Evolutionary conservation across 257 asterid species (phyloP), one percentile per base, ranked within the genome.

Genomic region (Solanum megistacrolobum): DNA sequence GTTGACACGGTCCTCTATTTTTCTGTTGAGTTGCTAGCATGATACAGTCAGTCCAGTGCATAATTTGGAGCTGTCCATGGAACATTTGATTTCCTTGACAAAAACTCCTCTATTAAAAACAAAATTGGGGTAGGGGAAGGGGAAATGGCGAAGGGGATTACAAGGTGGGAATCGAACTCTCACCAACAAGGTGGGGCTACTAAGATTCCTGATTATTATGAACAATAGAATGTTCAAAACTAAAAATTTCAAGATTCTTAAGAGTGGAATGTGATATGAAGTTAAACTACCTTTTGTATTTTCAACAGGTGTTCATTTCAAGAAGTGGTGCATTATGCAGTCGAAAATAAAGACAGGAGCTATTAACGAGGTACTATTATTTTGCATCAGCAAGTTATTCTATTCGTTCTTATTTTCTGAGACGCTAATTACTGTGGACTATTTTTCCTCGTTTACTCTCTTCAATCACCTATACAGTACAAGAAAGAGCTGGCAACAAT

Each of bases 301-400:
- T 87, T 65, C 69, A 36, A 31, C 93, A 95, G 99, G 99, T 90
- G 93, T 92, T 85, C 94, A 93, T 90, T 96, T 95, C 92, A 96
- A 96, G 92, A 95, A 96, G 92, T 96, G 99, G 99, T 95, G 99
- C 82, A 83, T 96, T 88, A 92, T 96, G 96, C 98, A 96, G 89
- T 92, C 98, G 20, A 95, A 93, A 93, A 96, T 96, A 85, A 96
- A 91, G 90, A 87, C 96, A 6, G 93, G 93, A 81, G 96, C 96
- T 35, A 91, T 91, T 8, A 94, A 90, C 34, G 98, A 96, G 92
- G 99, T 95, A 65, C 18, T n/a, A 89, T 3, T 81, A 93, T 92
- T 78, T 87, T 86, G 68, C 36, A 13, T 84, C 68, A 83, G 72
- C 27, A 41, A 72, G 60, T 65, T n/a, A 65, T 10, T n/a, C 1